A percentile compares a stretch with the other conserved stretches of the same genome.
phyloP scores from a whole-genome alignment of 1,284 basidiomycete genomes.

The Rhodotorula sp. region DNA sequence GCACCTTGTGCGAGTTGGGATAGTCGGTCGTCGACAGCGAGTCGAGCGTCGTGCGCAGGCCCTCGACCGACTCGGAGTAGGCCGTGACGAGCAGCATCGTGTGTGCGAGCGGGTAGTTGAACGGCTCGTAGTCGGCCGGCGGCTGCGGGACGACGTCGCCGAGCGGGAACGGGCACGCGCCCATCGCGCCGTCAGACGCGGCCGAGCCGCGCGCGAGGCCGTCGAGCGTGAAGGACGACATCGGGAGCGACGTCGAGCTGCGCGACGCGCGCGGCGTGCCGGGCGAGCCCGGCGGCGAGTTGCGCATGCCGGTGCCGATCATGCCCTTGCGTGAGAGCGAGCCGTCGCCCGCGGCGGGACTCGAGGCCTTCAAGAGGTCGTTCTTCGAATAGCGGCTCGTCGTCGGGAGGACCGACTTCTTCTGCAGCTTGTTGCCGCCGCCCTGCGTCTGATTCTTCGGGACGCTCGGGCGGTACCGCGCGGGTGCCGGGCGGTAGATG shows the following conservation, averaged over 20 bases:
- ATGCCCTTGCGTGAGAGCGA: conserved; percentile 31
- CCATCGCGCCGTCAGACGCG: conserved; percentile 30
- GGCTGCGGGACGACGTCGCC: conserved; percentile 89
- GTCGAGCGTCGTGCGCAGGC: conserved; percentile 93
- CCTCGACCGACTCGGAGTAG: conserved; percentile 96
- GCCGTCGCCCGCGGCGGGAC: neutral
- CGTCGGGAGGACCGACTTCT: conserved; percentile 69
- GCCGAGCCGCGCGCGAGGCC: conserved; percentile 21
- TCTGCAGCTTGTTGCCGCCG: conserved; percentile 54
- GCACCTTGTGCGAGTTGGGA: conserved; percentile 95
- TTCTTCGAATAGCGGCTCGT: conserved; percentile 82
- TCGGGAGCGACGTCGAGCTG: conserved; percentile 73
- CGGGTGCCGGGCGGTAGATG: conserved; percentile 92
- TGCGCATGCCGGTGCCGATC: conserved; percentile 46
- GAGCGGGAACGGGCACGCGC: conserved; percentile 82
- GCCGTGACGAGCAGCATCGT: conserved; percentile 96
- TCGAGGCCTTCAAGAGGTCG: conserved; percentile 26
- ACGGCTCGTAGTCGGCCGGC: conserved; percentile 85
- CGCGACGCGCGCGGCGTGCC: conserved; percentile 67
- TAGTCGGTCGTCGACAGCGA: conserved; percentile 98
- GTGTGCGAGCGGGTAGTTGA: conserved; percentile 92
- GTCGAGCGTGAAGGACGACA: conserved; percentile 37
- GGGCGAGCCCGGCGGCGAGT: conserved; percentile 73
- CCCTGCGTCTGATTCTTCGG: neutral
- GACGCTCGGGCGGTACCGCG: conserved; percentile 86